Percentiles rank a stretch among this genome's conserved stretches.
phyloP scores from a whole-genome alignment of 2,329 filamentous ascomycete genomes.

The Neofusicoccum ribis region DNA sequence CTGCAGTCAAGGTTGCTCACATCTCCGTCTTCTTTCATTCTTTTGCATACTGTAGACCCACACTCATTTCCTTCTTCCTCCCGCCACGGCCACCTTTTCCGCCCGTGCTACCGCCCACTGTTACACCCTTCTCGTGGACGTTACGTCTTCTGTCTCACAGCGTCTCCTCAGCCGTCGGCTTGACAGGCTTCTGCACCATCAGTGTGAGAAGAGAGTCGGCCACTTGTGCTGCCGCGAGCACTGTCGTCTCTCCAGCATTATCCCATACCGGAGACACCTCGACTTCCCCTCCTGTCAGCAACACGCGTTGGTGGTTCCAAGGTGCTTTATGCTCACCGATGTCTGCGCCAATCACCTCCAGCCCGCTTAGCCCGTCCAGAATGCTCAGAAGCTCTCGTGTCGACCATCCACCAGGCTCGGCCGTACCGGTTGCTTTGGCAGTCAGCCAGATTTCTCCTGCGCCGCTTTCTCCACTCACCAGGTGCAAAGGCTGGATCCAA shows the following conservation, averaged over 20 bases:
- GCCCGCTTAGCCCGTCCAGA: slow-evolving; percentile 57
- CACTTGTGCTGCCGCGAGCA: slow-evolving; percentile 56
- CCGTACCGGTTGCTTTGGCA: slow-evolving; percentile 56
- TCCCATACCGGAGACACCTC: slow-evolving; percentile 65
- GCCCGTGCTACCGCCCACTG: neutral
- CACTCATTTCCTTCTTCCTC: neutral
- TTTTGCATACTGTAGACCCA: neutral
- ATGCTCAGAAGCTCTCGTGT: slow-evolving; percentile 61
- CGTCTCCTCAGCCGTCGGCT: slow-evolving; percentile 20
- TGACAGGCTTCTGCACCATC: slow-evolving; percentile 47
- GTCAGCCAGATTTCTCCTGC: neutral
- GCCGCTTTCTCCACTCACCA: slow-evolving; percentile 36
- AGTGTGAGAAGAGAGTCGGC: slow-evolving; percentile 51
- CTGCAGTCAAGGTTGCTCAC: too few species aligned
- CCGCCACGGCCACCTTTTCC: too few species aligned
- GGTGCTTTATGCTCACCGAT: slow-evolving; percentile 43
- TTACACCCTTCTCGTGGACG: slow-evolving; percentile 3
- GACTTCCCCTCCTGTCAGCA: slow-evolving; percentile 37
- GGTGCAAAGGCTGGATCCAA: slow-evolving; percentile 57
- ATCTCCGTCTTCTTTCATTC: too few species aligned
- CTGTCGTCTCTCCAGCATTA: slow-evolving; percentile 60
- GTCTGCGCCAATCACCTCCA: slow-evolving; percentile 61
- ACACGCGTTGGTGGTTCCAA: neutral
- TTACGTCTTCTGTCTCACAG: neutral
- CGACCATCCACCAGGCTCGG: slow-evolving; percentile 63